Conservation (phyloP, 371 early-diverging fungal genomes). For the Batkoa obscura region DNA sequence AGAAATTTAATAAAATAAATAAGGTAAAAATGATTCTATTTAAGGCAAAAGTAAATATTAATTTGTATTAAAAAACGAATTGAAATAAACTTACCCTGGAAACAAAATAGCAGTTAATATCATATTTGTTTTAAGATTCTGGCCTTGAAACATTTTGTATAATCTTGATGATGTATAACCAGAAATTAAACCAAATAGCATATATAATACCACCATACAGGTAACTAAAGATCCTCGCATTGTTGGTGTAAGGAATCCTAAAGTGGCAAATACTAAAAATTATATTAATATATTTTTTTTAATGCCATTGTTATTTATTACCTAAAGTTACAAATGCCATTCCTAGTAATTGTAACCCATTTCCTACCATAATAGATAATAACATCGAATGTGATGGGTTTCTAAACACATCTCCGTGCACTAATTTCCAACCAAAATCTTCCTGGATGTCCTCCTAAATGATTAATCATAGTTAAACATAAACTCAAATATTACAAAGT, state of each 20-base stretch:
- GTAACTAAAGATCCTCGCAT: conserved; percentile 83
- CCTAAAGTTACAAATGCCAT: conserved; percentile 60
- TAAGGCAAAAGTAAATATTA: conserved; percentile 5
- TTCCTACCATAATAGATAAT: conserved; percentile 73
- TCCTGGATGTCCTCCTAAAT: conserved; percentile 60
- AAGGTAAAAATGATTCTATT: conserved; percentile 34
- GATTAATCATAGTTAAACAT: no score
- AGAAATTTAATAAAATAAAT: conserved; percentile 69
- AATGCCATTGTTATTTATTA: conserved; percentile 5
- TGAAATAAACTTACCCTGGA: conserved; percentile 43
- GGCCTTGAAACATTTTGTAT: conserved; percentile 89
- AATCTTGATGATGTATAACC: conserved; percentile 76
- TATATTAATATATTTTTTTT: neutral
- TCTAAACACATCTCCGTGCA: conserved; percentile 83
- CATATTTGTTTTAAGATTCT: conserved; percentile 62
- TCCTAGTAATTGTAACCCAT: conserved; percentile 71
- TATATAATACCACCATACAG: conserved; percentile 74
- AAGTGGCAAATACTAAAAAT: conserved; percentile 62
- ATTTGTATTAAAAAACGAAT: no score
- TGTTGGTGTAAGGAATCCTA: conserved; percentile 91
- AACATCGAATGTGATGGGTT: conserved; percentile 58
- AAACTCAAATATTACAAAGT: neutral
- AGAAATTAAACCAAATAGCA: conserved; percentile 63
- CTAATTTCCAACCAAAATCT: conserved; percentile 82
- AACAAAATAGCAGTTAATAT: conserved; percentile 61